A percentile compares a stretch with the other conserved stretches of the same genome.
Evolutionary conservation across 768 basidiomycete species (phyloP).

Genomic region (Collybia mongolica): DNA sequence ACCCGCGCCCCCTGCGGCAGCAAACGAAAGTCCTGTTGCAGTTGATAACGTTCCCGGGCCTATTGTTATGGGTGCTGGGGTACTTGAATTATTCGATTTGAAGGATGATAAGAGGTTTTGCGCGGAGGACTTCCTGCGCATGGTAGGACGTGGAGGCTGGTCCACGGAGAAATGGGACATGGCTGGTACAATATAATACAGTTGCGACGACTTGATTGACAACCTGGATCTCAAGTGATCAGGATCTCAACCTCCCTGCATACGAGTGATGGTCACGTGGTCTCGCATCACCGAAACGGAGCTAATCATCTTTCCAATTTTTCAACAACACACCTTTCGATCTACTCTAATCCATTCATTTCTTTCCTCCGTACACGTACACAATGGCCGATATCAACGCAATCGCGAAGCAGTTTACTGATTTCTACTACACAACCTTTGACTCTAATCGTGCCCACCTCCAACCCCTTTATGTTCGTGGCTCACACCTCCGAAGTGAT

Average conservation of each 20-base stretch:
- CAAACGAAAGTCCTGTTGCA: slow-evolving; percentile 34
- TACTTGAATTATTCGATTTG: slow-evolving; percentile 39
- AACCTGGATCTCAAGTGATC: not conserved
- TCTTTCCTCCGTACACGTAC: slow-evolving; percentile 11
- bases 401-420: slow-evolving; percentile 77
- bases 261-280: slow-evolving; percentile 21
- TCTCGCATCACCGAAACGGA: not conserved
- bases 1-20: slow-evolving; percentile 32
- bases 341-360: slow-evolving; percentile 8
- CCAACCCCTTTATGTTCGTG: slow-evolving; percentile 73
- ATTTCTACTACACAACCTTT: slow-evolving; percentile 84
- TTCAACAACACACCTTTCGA: slow-evolving; percentile 13
- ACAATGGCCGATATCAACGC: slow-evolving; percentile 71
- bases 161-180: slow-evolving; percentile 41
- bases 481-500: slow-evolving; percentile 9
- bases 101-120: slow-evolving; percentile 81
- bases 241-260: slow-evolving; percentile 3
- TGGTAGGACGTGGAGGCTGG: slow-evolving; percentile 46
- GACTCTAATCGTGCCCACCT: slow-evolving; percentile 60
- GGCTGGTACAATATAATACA: not conserved
- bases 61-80: slow-evolving; percentile 31
- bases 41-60: slow-evolving; percentile 29
- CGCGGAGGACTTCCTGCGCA: slow-evolving; percentile 85
- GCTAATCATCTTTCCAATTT: not conserved
- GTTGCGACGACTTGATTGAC: too few relatives aligned